These are phyloP conservation scores for Phyllosticta citribraziliensis DNA, from an alignment of 2,329 filamentous ascomycete species.

Conservation along the genomic window DNA sequence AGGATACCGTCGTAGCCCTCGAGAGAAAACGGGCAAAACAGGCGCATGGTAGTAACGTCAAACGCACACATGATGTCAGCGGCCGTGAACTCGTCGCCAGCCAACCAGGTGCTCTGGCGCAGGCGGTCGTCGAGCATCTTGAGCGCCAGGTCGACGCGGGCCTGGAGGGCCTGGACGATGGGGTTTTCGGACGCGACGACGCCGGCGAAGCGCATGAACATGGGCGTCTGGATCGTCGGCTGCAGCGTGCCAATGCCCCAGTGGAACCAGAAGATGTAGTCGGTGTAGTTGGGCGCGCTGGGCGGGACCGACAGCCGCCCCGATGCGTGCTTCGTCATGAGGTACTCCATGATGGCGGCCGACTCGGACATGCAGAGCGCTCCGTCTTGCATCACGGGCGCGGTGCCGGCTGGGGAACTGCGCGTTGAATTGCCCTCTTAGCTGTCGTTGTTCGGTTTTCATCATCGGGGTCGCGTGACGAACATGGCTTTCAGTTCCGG, in stretches of 20 bases:
- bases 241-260: constrained; percentile 38
- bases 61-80: constrained; percentile 58
- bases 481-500: constrained; percentile 22
- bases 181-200: constrained; percentile 19
- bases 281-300: constrained; percentile 41
- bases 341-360: constrained; percentile 52
- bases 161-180: constrained; percentile 16
- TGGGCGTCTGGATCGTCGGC: constrained; percentile 24
- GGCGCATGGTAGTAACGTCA: constrained; percentile 51
- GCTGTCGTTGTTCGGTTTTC: background rate
- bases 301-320: constrained; percentile 41
- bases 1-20: constrained; percentile 21
- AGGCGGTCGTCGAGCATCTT: constrained; percentile 42
- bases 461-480: background rate
- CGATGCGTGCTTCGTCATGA: constrained; percentile 36
- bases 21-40: constrained; percentile 32
- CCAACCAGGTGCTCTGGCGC: constrained; percentile 40
- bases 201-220: constrained; percentile 18
- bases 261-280: constrained; percentile 58
- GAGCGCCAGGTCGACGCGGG: constrained; percentile 32
- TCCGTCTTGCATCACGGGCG: constrained; percentile 51
- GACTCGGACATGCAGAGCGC: constrained; percentile 49
- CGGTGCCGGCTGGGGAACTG: constrained; percentile 41
- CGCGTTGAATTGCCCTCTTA: constrained; percentile 21
- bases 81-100: constrained; percentile 51